Base-by-base conservation (phyloP, 2,329 filamentous ascomycete species). In the Proliferodiscus dingleyae region DNA sequence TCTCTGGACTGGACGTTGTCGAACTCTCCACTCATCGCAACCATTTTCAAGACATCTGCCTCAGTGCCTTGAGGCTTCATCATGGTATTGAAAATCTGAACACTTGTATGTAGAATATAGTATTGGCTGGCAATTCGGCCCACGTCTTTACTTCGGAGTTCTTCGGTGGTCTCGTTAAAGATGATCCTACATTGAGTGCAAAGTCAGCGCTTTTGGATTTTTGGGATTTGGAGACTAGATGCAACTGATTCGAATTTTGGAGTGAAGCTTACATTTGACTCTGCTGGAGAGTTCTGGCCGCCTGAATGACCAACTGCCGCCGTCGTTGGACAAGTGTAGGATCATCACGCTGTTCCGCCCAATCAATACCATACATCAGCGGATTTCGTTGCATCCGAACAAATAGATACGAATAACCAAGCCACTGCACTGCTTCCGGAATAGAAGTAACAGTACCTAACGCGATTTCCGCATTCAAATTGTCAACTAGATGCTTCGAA, bases 71-170 rank as follows among this genome's bases (percentile, higher is more conserved):
- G 79, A 1, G 89, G 83, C 42, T 78, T 77, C 93, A 98, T 97
- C 83, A 93, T 85, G 4, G 81, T 80, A 66, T 97, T 98, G 78
- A 98, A 98, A 33, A 97, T 87, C 64, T 97, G 85, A 51, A 98
- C 85, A 64, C 88, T 96, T 11, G 85, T 86, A 60, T 98, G 90
- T 38, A 94, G 74, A 39, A 98, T 91, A 61, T 98, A 98, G 63
- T 85, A 98, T 65, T 98, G 91, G 65, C 91, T 97, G 13, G 93
- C 93, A 64, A 98, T 98, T 13, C 93, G 83, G 3, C 93, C 93
- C 41, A 97, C 85, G 59, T 98, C 91, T 65, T 98, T 98, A 49
- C 89, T 87, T 48, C 89, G 83, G 7, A 98, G 78, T 59, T 96
- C 91, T 56, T 96, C 91, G 0, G 91, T 98, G 15, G 75, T 80